Evolutionary conservation across 2,329 filamentous ascomycete genomes (phyloP), one percentile per base, ranked within the genome.

Genomic region (Colletotrichum sojae): DNA sequence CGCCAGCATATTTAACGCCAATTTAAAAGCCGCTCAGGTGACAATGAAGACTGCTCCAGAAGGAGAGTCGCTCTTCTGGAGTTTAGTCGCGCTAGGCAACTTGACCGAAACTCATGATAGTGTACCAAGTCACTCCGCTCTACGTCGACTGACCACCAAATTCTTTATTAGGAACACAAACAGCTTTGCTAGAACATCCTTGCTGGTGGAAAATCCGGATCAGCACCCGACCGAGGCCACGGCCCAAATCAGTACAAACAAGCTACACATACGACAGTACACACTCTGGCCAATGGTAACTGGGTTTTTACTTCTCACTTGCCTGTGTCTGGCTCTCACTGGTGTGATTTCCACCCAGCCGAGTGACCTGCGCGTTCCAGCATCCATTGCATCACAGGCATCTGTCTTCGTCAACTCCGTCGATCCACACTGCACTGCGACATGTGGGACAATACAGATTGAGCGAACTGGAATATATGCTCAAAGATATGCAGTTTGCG

Each of bases 371-470:
- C 15, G n/a, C 48, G 20, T 31, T 3, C 9, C 48, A 5, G 48
- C 20, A 22, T 52, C 48, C 20, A 52, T 52, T 27, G 48, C 48
- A 15, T 52, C 48, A 12, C 48, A 52, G 20, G 48, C 48, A 18
- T 2, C 48, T 12, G 48, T 51, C 15, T 20, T 51, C 25, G 48
- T 20, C n/a, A n/a, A n/a, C n/a, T n/a, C n/a, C n/a, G n/a, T n/a
- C n/a, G n/a, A n/a, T n/a, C n/a, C n/a, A n/a, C n/a, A n/a, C n/a
- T n/a, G n/a, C n/a, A n/a, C n/a, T 52, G 48, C 16, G 10, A 8
- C 18, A 27, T 13, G 22, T 13, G 13, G 48, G 48, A 12, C 48
- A 15, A 2, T 12, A 1, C 20, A 25, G 48, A 27, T 25, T 5
- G 5, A 52, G 48, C 22, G 20, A 52, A 31, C 22, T 52, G 8